A percentile compares a stretch with the other conserved stretches of the same genome.
Conservation (phyloP, 495 filamentous ascomycete species). For the Podospora appendiculata region DNA sequence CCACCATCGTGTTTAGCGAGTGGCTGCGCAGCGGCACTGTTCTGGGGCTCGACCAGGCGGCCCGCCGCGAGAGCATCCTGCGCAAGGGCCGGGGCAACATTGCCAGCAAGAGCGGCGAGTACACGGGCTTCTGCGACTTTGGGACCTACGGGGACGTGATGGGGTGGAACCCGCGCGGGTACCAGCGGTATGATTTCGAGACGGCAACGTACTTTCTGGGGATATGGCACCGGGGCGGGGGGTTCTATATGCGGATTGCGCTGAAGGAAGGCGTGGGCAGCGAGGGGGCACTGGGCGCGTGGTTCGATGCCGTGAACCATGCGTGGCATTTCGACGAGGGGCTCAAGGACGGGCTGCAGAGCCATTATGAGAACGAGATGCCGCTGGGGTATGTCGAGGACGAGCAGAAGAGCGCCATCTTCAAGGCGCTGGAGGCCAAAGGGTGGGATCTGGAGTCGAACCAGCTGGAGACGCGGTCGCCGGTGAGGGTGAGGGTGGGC, state of each 20-base stretch:
- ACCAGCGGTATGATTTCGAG: conserved; percentile 43
- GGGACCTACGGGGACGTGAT: conserved; percentile 32
- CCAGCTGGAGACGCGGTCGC: conserved; percentile 34
- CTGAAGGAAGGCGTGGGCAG: conserved; percentile 52
- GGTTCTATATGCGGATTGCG: conserved; percentile 47
- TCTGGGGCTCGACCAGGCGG: conserved; percentile 55
- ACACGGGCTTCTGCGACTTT: conserved; percentile 35
- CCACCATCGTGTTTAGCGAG: conserved; percentile 68
- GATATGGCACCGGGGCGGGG: conserved; percentile 32
- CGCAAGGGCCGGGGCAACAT: conserved; percentile 36
- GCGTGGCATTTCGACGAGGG: conserved; percentile 34
- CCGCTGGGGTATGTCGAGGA: conserved; percentile 25
- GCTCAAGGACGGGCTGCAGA: conserved; percentile 25
- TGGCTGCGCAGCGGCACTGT: conserved; percentile 45
- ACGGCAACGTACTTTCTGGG: conserved; percentile 49
- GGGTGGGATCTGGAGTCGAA: conserved; percentile 41
- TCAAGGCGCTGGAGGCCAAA: conserved; percentile 18
- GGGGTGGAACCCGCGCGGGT: conserved; percentile 27
- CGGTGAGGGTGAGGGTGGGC: conserved; percentile 21
- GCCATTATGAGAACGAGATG: conserved; percentile 27
- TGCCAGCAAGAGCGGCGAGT: conserved; percentile 38
- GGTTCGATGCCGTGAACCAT: conserved; percentile 63
- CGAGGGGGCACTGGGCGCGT: conserved; percentile 53
- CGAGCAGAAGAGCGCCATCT: conserved; percentile 24
- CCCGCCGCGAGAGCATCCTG: conserved; percentile 65